These are phyloP conservation scores for Chrysanthemum seticuspe DNA, from an alignment of 129 eudicot species.

Conservation along the genomic window DNA sequence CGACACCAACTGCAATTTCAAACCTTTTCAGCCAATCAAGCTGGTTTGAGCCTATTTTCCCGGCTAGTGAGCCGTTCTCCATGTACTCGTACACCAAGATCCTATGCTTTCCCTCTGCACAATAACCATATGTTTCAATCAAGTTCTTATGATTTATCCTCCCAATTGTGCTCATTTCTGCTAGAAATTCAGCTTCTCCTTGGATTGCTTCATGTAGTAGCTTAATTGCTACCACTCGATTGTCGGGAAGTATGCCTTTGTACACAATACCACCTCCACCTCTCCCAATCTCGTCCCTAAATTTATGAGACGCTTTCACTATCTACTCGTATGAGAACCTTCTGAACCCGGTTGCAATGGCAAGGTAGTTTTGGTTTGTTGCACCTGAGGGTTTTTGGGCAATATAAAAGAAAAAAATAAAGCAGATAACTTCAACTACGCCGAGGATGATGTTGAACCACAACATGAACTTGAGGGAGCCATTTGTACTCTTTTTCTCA, in stretches of 20 bases:
- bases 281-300: slow-evolving; percentile 37
- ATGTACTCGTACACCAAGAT: slow-evolving; percentile 48
- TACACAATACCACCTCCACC: slow-evolving; percentile 41
- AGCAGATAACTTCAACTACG: slow-evolving; percentile 18
- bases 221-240: slow-evolving; percentile 38
- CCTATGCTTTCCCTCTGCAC: slow-evolving; percentile 36
- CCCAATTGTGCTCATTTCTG: slow-evolving; percentile 42
- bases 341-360: slow-evolving; percentile 33
- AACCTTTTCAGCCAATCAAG: slow-evolving; percentile 33
- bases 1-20: slow-evolving; percentile 30
- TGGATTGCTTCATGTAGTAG: slow-evolving; percentile 28
- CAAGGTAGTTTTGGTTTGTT: slow-evolving; percentile 23
- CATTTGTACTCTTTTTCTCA: background rate
- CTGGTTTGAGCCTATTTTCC: background rate
- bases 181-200: slow-evolving; percentile 40
- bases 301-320: slow-evolving; percentile 22
- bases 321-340: slow-evolving; percentile 36
- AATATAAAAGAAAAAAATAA: slow-evolving; percentile 12
- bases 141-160: slow-evolving; percentile 43
- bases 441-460: slow-evolving; percentile 29
- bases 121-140: slow-evolving; percentile 46
- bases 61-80: slow-evolving; percentile 48
- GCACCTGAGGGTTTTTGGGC: background rate
- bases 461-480: slow-evolving; percentile 26
- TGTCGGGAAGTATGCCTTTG: slow-evolving; percentile 31